Conservation (phyloP, 2,329 filamentous ascomycete species). For the Sclerotinia trifoliorum region DNA sequence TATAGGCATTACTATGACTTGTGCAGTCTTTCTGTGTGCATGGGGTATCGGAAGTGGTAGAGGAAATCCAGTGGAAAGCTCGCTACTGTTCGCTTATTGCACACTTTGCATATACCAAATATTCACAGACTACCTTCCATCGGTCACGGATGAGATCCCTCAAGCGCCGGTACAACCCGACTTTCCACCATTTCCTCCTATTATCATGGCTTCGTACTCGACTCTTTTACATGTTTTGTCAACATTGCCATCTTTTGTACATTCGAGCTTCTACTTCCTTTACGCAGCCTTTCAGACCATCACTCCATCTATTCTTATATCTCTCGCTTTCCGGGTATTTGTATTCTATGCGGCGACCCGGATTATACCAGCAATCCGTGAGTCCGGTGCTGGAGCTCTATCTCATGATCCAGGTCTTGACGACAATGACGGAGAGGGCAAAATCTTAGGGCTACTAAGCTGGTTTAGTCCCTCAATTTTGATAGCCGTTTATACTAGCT, state of each 20-base stretch:
- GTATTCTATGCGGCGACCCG: constrained; percentile 94
- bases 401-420: constrained; percentile 83
- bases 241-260: constrained; percentile 77
- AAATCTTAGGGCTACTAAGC: constrained; percentile 76
- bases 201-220: constrained; percentile 98
- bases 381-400: constrained; percentile 78
- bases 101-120: constrained; percentile 99
- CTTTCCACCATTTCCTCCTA: constrained; percentile 91
- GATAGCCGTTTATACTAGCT: constrained; percentile 92
- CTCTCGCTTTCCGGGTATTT: constrained; percentile 86
- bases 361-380: constrained; percentile 90
- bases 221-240: constrained; percentile 83
- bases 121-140: constrained; percentile 93
- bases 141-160: constrained; percentile 56
- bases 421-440: constrained; percentile 78
- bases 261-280: constrained; percentile 81
- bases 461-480: constrained; percentile 95
- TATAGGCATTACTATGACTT: constrained; percentile 90
- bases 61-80: constrained; percentile 93
- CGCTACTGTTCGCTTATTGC: constrained; percentile 91
- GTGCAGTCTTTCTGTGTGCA: constrained; percentile 85
- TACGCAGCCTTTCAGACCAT: constrained; percentile 93
- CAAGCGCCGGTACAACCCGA: constrained; percentile 68
- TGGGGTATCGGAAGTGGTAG: constrained; percentile 93
- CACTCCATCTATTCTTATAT: constrained; percentile 93